Evolutionary conservation across 371 early-diverging fungal species (phyloP).

Genomic region (Homolaphlyctis polyrhiza): DNA sequence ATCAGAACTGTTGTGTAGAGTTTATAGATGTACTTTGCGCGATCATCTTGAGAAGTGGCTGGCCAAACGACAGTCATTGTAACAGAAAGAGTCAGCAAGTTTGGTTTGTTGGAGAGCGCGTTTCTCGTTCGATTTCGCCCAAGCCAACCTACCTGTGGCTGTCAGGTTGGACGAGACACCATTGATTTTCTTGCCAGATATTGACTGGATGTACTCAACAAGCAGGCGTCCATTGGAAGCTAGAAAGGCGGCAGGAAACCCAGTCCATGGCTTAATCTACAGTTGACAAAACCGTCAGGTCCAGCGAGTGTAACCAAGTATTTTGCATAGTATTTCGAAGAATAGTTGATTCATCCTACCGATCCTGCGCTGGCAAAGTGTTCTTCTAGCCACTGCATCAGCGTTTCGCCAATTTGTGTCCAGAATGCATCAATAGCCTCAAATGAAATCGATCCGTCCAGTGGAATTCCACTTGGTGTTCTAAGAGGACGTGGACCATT

Average conservation of each 20-base stretch:
- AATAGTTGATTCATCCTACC: not conserved
- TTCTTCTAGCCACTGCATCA: conserved; percentile 26
- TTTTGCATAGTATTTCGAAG: too few species aligned
- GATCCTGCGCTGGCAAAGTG: conserved; percentile 11
- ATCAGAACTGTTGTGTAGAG: conserved; percentile 24
- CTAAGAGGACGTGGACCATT: conserved; percentile 14
- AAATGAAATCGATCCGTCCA: conserved; percentile 16
- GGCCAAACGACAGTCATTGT: not conserved
- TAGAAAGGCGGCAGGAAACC: conserved; percentile 15
- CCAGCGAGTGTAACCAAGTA: too few species aligned
- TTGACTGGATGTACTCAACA: conserved; percentile 23
- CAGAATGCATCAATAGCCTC: conserved; percentile 3
- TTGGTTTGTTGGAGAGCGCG: too few species aligned
- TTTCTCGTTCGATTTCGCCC: too few species aligned
- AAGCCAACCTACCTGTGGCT: too few species aligned
- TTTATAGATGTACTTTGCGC: conserved; percentile 12
- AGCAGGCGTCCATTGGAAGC: conserved; percentile 14
- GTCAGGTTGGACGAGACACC: not conserved
- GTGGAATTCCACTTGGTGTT: conserved; percentile 27
- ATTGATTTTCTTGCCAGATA: not conserved
- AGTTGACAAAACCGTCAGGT: too few species aligned
- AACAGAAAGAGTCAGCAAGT: too few species aligned
- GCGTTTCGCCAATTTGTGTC: conserved; percentile 11
- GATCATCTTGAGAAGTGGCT: conserved; percentile 16
- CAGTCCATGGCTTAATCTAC: not conserved